Evolutionary conservation across 164 flowering plant genomes (phyloP).

Genomic region (Buxus sempervirens): DNA sequence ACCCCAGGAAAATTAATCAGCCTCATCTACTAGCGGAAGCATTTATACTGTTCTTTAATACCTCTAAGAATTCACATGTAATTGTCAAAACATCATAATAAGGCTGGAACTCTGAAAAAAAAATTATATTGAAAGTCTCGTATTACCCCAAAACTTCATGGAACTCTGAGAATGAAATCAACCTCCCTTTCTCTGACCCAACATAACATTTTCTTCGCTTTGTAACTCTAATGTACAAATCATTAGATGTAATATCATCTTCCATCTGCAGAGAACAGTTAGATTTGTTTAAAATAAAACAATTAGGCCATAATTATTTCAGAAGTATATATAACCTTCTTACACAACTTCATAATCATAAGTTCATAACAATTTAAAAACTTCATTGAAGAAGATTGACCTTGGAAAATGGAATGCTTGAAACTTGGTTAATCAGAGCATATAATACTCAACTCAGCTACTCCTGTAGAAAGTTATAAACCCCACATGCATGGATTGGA

Average conservation of each 20-base stretch:
- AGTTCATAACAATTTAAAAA: too few species aligned
- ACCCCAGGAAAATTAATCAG: too few species aligned
- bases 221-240: conserved; percentile 56
- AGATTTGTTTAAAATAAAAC: neutral
- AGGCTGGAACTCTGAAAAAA: neutral
- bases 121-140: neutral
- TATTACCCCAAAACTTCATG: conserved; percentile 58
- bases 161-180: conserved; percentile 39
- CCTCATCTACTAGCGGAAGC: neutral
- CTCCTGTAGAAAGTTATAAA: neutral
- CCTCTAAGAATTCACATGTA: neutral
- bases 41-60: neutral
- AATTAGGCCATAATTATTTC: neutral
- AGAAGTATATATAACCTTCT: too few species aligned
- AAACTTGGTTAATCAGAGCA: neutral
- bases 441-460: neutral
- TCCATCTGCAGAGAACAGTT: conserved; percentile 35
- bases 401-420: neutral
- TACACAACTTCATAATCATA: too few species aligned
- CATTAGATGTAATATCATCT: conserved; percentile 22
- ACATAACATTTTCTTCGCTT: conserved; percentile 50
- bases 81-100: neutral
- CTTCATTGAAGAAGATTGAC: neutral
- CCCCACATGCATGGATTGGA: too few species aligned
- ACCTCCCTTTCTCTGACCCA: conserved; percentile 39